Evolutionary conservation across 2,329 filamentous ascomycete genomes (phyloP).

Genomic region (Sphaerulina populicola): DNA sequence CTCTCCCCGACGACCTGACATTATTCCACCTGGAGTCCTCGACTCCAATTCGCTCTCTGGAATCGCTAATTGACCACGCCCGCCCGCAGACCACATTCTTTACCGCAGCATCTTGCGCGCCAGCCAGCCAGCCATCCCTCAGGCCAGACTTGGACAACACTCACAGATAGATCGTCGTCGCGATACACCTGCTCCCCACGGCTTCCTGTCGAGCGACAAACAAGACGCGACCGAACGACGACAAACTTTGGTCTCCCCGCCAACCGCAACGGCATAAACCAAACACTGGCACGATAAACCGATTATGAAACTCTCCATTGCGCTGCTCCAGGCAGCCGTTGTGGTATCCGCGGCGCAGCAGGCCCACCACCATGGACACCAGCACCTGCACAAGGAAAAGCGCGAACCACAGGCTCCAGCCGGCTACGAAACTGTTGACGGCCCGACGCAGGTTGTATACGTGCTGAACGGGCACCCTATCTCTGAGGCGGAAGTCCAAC

Average conservation of each 20-base stretch:
- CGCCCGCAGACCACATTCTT: slow-evolving; percentile 13
- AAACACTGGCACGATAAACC: slow-evolving; percentile 12
- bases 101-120: slow-evolving; percentile 10
- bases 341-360: slow-evolving; percentile 49
- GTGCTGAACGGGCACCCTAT: slow-evolving; percentile 59
- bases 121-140: slow-evolving; percentile 12
- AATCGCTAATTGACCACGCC: slow-evolving; percentile 12
- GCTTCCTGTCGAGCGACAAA: neutral
- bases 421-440: slow-evolving; percentile 47
- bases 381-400: slow-evolving; percentile 53
- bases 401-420: slow-evolving; percentile 40
- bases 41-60: slow-evolving; percentile 15
- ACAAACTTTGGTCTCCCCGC: slow-evolving; percentile 3
- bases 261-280: slow-evolving; percentile 5
- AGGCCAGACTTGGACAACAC: neutral
- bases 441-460: slow-evolving; percentile 61
- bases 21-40: slow-evolving; percentile 16
- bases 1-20: slow-evolving; percentile 6
- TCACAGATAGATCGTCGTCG: slow-evolving; percentile 6
- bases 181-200: neutral
- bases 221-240: neutral
- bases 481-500: slow-evolving; percentile 55
- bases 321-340: slow-evolving; percentile 32
- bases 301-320: slow-evolving; percentile 33
- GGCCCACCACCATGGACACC: slow-evolving; percentile 49